A percentile compares a stretch with the other conserved stretches of the same genome.
phyloP scores from a whole-genome alignment of 2,329 filamentous ascomycete species.

The Beauveria medogensis region DNA sequence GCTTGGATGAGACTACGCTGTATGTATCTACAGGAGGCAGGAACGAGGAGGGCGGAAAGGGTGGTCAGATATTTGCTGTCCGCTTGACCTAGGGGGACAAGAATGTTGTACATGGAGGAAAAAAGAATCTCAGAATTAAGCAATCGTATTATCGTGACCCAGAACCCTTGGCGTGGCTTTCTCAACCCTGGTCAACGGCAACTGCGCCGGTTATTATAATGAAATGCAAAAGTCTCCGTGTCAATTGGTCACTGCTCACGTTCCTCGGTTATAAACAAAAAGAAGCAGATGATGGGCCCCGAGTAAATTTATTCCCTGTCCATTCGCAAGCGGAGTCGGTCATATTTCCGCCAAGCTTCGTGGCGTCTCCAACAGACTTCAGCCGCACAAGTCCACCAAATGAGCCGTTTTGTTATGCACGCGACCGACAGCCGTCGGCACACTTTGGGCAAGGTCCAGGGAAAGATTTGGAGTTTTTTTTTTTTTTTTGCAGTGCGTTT shows the following conservation, averaged over 20 bases:
- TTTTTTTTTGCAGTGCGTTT: not conserved
- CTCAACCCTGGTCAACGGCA: not conserved
- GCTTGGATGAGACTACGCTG: constrained; percentile 14
- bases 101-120: not conserved
- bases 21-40: constrained; percentile 13
- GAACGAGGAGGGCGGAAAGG: not conserved
- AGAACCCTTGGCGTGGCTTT: not conserved
- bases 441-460: too few species aligned
- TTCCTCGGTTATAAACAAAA: not conserved
- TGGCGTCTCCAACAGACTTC: not conserved
- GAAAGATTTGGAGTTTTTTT: not conserved
- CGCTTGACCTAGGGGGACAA: not conserved
- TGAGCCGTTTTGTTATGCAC: not conserved
- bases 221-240: not conserved
- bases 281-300: not conserved
- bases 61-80: constrained; percentile 9
- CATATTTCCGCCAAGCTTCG: not conserved
- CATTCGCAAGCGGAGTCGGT: too few species aligned
- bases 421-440: not conserved
- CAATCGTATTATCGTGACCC: not conserved
- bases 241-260: not conserved
- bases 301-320: not conserved
- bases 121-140: not conserved
- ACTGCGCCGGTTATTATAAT: too few species aligned
- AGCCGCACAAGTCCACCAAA: not conserved